Evolutionary conservation across 1,284 basidiomycete species (phyloP), one percentile per base, ranked within the genome.

Genomic region (Moesziomyces parantarcticus): DNA sequence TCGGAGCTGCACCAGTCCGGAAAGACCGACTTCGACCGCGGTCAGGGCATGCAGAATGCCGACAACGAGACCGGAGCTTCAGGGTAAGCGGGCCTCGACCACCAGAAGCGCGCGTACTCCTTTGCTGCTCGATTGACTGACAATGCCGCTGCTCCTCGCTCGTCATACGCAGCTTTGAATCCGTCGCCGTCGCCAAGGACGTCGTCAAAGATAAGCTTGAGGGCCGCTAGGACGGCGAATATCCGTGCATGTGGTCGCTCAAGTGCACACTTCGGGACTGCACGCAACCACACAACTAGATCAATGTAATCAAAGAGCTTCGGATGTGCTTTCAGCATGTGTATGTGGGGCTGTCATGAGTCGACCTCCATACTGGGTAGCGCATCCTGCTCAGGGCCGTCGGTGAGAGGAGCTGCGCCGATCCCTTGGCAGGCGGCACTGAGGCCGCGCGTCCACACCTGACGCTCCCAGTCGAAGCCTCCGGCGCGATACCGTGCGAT

Each of bases 401-500:
- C 54, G 8, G 21, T 36, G 20, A 71, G 60, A 16, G 71, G 65
- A 10, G 65, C 59, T 23, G 58, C 59, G 13, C 71, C 72, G 8
- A 79, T 60, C 1, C 72, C 69, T 47, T 79, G 63, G 46, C 77
- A 79, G 18, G 71, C 66, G 21, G 75, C 64, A 13, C 65, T 51
- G 14, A 79, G 57, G 1, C 60, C 77, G 3, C 77, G 69, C 42
- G 59, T 75, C 77, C 77, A 79, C 8, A 79, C 77, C 22, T 75
- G 69, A 14, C 63, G 59, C 44, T 75, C 62, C 78, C 78, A 80
- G 45, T 78, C 78, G 21, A 76, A 80, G 13, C 78, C 78, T 21
- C 77, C 78, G 11, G 78, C 77, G 7, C 78, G 75, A 51, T 76
- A 77, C n/a, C 74, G 55, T 8, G 70, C 65, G 10, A 71, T 57